Evolutionary conservation across 139 green algal genomes (phyloP).

Genomic region (Closterium sp.): DNA sequence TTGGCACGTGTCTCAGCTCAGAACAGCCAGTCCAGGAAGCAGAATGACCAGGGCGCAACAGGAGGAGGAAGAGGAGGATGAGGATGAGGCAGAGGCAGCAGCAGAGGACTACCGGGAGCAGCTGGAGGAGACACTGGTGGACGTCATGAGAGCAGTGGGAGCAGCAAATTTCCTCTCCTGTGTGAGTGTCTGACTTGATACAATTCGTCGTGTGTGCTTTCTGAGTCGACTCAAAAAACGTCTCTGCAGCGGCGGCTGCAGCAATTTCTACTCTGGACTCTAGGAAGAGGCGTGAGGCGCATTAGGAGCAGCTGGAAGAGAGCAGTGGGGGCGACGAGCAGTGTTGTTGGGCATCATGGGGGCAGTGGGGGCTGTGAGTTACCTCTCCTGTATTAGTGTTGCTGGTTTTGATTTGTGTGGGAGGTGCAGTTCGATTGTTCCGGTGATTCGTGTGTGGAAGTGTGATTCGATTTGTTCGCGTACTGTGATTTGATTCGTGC

Average conservation of each 20-base stretch:
- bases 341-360: neutral
- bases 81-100: neutral
- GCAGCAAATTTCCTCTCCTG: neutral
- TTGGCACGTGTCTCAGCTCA: no score
- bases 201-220: no score
- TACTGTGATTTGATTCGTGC: no score
- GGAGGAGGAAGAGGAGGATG: neutral
- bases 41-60: neutral
- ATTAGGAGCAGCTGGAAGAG: neutral
- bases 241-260: no score
- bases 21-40: neutral
- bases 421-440: no score
- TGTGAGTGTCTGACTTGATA: neutral
- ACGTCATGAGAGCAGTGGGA: neutral
- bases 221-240: no score
- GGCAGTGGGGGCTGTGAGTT: neutral
- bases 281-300: no score
- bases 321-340: no score
- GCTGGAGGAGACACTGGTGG: neutral
- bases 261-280: no score
- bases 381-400: neutral
- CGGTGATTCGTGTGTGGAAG: no score
- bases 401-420: no score
- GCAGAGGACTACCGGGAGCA: neutral
- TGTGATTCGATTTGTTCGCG: no score